Evolutionary conservation across 2,329 filamentous ascomycete species (phyloP).

Genomic region (Helminthosporium solani): DNA sequence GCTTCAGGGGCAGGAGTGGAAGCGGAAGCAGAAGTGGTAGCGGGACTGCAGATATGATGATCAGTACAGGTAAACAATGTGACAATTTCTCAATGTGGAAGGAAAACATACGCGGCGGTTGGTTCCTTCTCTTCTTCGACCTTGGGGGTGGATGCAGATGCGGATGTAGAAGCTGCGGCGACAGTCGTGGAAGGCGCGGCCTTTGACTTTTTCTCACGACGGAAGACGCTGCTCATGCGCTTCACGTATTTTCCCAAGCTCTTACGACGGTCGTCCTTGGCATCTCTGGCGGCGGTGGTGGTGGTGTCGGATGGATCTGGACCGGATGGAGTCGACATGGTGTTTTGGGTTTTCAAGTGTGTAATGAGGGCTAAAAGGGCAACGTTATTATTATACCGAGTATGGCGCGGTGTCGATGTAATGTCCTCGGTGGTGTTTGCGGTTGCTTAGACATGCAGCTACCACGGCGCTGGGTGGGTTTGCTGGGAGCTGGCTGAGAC

Average conservation of each 20-base stretch:
- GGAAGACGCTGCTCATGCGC: conserved; percentile 43
- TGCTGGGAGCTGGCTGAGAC: conserved; percentile 27
- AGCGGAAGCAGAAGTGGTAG: conserved; percentile 11
- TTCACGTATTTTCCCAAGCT: conserved; percentile 43
- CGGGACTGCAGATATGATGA: conserved; percentile 6
- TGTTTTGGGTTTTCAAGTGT: too few species aligned
- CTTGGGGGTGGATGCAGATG: not conserved
- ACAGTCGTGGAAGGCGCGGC: not conserved
- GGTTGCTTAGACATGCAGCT: conserved; percentile 1
- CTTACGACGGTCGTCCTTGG: conserved; percentile 32
- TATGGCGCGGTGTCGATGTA: too few species aligned
- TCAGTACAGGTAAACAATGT: conserved; percentile 1
- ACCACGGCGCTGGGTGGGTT: conserved; percentile 6
- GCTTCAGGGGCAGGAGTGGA: conserved; percentile 10
- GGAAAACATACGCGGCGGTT: conserved; percentile 16
- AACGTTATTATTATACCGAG: too few species aligned
- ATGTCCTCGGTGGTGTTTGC: too few species aligned
- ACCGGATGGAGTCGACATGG: conserved; percentile 30
- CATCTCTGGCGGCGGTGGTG: conserved; percentile 23
- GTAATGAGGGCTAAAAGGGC: too few species aligned
- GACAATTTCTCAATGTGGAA: not conserved
- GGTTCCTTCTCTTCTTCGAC: conserved; percentile 6
- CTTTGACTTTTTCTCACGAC: conserved; percentile 31
- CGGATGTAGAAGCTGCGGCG: not conserved
- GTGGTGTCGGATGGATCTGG: conserved; percentile 17